Percentiles rank a stretch among this genome's conserved stretches.
Evolutionary conservation across 2,329 filamentous ascomycete species (phyloP).

Genomic region (Fusarium foetens): DNA sequence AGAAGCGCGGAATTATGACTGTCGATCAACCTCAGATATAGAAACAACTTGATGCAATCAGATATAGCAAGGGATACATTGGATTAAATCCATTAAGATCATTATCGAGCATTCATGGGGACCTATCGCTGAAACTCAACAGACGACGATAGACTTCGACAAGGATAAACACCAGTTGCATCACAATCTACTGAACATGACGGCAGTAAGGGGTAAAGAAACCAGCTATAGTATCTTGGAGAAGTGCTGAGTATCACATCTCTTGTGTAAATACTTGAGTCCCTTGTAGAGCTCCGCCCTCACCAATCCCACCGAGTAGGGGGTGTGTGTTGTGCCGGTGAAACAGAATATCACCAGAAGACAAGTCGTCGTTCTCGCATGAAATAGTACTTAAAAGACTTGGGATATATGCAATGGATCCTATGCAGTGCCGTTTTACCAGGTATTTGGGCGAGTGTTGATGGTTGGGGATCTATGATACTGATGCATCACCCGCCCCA

Average conservation of each 20-base stretch:
- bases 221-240: too few relatives aligned
- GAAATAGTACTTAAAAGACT: background rate
- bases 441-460: background rate
- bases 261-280: background rate
- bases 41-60: too few relatives aligned
- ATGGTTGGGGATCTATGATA: background rate
- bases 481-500: background rate
- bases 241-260: background rate
- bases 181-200: background rate
- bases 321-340: background rate
- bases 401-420: background rate
- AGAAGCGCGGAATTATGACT: background rate
- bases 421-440: background rate
- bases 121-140: background rate
- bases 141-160: background rate
- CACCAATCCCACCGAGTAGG: background rate
- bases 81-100: background rate
- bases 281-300: background rate
- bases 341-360: background rate
- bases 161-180: background rate
- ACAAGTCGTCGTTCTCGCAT: background rate
- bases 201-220: accelerated
- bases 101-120: background rate
- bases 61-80: too few relatives aligned
- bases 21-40: background rate